phyloP scores from a whole-genome alignment of 257 asterid genomes.

The Nicotiana noctiflora region DNA sequence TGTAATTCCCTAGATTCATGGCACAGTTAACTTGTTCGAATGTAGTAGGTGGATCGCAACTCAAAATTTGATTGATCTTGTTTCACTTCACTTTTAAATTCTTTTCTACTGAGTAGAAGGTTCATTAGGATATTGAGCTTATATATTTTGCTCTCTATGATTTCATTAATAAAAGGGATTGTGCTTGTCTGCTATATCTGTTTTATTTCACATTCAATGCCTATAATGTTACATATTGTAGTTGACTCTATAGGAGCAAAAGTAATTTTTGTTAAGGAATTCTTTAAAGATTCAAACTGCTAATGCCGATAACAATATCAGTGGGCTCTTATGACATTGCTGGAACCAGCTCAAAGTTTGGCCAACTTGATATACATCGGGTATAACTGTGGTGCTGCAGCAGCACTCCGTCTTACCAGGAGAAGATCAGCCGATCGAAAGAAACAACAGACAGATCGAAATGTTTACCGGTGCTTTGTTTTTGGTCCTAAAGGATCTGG shows the following conservation, averaged over 20 bases:
- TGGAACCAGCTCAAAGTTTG: slow-evolving; percentile 80
- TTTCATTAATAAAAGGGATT: background rate
- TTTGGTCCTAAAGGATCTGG: slow-evolving; percentile 91
- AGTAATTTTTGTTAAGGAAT: slow-evolving; percentile 5
- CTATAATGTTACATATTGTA: background rate
- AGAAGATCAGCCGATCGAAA: slow-evolving; percentile 65
- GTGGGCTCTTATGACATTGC: slow-evolving; percentile 96
- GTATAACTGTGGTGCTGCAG: slow-evolving; percentile 64
- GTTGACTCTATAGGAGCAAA: background rate
- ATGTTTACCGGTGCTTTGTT: slow-evolving; percentile 82
- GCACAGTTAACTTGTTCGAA: background rate
- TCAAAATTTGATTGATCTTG: background rate
- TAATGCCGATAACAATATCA: slow-evolving; percentile 35
- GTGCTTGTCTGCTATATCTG: background rate
- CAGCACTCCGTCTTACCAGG: slow-evolving; percentile 75
- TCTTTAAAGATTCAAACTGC: slow-evolving; percentile 13
- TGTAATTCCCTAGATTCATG: background rate
- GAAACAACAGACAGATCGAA: slow-evolving; percentile 72
- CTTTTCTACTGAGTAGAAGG: background rate
- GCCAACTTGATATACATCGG: slow-evolving; percentile 91
- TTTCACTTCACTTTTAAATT: background rate
- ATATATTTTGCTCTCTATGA: background rate
- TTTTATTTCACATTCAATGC: background rate
- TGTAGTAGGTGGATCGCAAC: background rate
- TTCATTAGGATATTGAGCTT: background rate